phyloP scores from a whole-genome alignment of 495 filamentous ascomycete genomes.

The Chlorociboria aeruginascens region DNA sequence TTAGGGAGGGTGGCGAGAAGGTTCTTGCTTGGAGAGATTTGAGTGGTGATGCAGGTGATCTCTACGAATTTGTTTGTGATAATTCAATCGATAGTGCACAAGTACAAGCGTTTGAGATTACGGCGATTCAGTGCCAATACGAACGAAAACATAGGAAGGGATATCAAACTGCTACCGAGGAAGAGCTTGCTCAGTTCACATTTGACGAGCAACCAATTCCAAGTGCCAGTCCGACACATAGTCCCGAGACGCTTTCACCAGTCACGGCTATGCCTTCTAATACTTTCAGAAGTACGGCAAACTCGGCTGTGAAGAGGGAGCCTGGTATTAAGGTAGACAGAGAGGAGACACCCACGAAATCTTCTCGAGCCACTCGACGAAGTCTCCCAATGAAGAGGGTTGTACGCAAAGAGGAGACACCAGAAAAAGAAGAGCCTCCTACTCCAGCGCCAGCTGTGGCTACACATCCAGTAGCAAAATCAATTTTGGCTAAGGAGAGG shows the following conservation, averaged over 20 bases:
- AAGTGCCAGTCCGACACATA: slow-evolving; percentile 55
- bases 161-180: slow-evolving; percentile 66
- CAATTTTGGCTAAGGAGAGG: slow-evolving; percentile 60
- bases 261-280: slow-evolving; percentile 4
- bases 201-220: slow-evolving; percentile 76
- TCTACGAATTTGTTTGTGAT: slow-evolving; percentile 96
- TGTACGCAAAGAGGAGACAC: slow-evolving; percentile 5
- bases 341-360: slow-evolving; percentile 13
- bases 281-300: slow-evolving; percentile 14
- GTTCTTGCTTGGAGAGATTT: slow-evolving; percentile 91
- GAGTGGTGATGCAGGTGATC: slow-evolving; percentile 83
- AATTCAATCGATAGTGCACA: slow-evolving; percentile 51
- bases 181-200: slow-evolving; percentile 68
- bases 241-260: slow-evolving; percentile 12
- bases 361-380: not conserved
- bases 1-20: slow-evolving; percentile 62
- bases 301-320: slow-evolving; percentile 17
- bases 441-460: slow-evolving; percentile 48
- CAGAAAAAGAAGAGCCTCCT: slow-evolving; percentile 22
- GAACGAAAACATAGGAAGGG: slow-evolving; percentile 81
- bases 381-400: no score
- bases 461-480: slow-evolving; percentile 52
- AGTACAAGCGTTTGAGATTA: slow-evolving; percentile 68
- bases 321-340: no score
- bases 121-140: slow-evolving; percentile 89